Base-by-base conservation (phyloP, 495 filamentous ascomycete species). In the Penicillium flavigenum region DNA sequence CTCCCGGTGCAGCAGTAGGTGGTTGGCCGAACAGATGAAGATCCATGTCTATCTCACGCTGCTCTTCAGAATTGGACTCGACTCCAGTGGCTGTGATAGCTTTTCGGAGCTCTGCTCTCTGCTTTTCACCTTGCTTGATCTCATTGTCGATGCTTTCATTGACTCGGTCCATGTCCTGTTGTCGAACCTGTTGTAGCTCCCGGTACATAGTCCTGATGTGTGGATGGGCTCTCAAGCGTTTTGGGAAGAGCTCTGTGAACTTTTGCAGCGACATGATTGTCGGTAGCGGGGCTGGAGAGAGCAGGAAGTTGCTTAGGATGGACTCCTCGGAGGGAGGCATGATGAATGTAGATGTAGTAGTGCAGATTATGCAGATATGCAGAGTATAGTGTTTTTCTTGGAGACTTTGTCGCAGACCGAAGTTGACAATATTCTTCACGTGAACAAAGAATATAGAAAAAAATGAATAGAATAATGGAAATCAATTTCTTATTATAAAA, bases 211-310 rank as follows among this genome's bases (percentile, higher is more conserved):
- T 76, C 55, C 82, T 81, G 56, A 95, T 81, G 57, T 89, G 86
- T 0, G 90, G 86, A 42, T 89, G 88, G 34, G 79, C 76, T 51
- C 85, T 88, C 55, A 87, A 77, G 5, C 83, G 72, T 44, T 78
- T 82, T 3, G 91, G 91, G 59, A 96, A 94, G 38, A 94, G 76
- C 27, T 85, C 80, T 29, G 82, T 84, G 75, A 95, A 95, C 59
- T 90, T 81, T 49, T 85, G 76, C 27, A 93, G 74, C 14, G 90
- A 84, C 62, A 93, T 79, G 54, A 91, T 76, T 38, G 85, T 81
- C 8, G 87, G 86, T 50, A 94, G 73, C 27, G 88, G 79, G 5
- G 90, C 85, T 7, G 90, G 87, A 16, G 86, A 76, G 47, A 95
- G 84, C 39, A 96, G 78, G 62, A 93, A 95, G 59, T 86, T 87